These are phyloP conservation scores for Dryas drummondii DNA, from an alignment of 306 rosid genomes.

Conservation along the genomic window DNA sequence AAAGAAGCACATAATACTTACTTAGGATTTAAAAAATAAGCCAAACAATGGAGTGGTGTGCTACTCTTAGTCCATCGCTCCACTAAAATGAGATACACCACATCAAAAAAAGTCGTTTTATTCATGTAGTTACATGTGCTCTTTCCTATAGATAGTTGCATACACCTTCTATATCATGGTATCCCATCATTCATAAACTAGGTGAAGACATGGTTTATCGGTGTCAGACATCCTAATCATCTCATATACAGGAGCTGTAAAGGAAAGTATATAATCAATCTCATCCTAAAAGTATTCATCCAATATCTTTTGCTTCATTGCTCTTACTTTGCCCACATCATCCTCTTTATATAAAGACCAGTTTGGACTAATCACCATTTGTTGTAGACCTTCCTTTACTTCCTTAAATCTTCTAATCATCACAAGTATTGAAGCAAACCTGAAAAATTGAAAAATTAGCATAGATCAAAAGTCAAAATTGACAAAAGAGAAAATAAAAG, in stretches of 20 bases:
- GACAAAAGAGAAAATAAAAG: no score
- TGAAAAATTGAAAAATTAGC: no score
- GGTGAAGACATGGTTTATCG: neutral
- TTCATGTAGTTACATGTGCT: neutral
- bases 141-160: neutral
- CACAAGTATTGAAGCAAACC: no score
- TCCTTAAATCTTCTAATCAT: no score
- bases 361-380: neutral
- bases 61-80: neutral
- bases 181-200: conserved; percentile 10
- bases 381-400: no score
- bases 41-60: neutral
- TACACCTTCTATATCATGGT: neutral
- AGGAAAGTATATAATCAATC: neutral
- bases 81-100: neutral
- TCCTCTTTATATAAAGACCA: neutral
- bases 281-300: neutral
- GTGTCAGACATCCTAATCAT: neutral
- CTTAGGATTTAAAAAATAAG: neutral
- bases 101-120: neutral
- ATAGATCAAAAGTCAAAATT: no score
- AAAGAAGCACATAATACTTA: no score
- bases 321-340: neutral
- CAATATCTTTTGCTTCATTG: neutral
- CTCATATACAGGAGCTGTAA: neutral